phyloP scores from a whole-genome alignment of 805 yeast species.

The Zygosaccharomyces kombuchaensis region DNA sequence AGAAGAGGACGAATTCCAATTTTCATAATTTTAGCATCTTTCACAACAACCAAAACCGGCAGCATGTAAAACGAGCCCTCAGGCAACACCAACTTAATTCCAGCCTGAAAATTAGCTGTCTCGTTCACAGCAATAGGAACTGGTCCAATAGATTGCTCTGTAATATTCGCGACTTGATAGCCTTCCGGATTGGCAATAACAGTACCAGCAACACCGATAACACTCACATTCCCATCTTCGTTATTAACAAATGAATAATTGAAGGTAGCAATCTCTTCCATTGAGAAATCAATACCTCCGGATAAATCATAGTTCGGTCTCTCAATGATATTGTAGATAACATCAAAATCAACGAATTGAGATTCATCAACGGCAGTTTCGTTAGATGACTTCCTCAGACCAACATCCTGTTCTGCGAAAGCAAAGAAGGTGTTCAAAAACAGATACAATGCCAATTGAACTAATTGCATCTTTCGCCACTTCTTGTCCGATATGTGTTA shows the following conservation, averaged over 20 bases:
- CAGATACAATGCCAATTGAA: not conserved
- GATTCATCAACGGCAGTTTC: constrained; percentile 7
- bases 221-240: constrained; percentile 46
- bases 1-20: constrained; percentile 57
- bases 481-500: not conserved
- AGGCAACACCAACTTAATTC: constrained; percentile 51
- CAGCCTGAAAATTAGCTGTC: constrained; percentile 50
- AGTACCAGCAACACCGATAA: constrained; percentile 68
- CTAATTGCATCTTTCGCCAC: not conserved
- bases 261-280: constrained; percentile 52
- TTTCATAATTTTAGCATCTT: constrained; percentile 46
- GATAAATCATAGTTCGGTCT: constrained; percentile 38
- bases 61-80: constrained; percentile 55
- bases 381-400: not conserved
- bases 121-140: constrained; percentile 48
- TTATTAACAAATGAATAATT: constrained; percentile 49
- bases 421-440: not conserved
- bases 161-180: constrained; percentile 52
- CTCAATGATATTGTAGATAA: constrained; percentile 48
- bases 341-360: constrained; percentile 37
- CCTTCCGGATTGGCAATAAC: constrained; percentile 54
- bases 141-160: constrained; percentile 63
- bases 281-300: constrained; percentile 41
- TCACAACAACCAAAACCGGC: constrained; percentile 55
- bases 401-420: not conserved